Conservation (phyloP, 768 basidiomycete genomes). For the Mycena capillaripes region DNA sequence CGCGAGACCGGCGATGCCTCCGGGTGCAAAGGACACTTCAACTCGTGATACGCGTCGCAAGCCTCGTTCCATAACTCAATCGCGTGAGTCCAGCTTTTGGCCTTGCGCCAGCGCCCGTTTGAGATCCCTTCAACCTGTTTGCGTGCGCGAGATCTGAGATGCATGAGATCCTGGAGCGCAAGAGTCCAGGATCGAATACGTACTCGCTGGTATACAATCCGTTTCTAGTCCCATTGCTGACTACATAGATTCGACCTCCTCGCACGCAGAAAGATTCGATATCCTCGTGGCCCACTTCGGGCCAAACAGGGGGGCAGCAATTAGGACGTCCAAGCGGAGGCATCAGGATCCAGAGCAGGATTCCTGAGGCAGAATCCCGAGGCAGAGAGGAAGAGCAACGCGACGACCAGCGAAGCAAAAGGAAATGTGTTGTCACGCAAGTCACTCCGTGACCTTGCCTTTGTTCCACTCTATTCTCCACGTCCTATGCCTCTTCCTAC, state of each 20-base stretch:
- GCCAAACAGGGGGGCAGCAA: background rate
- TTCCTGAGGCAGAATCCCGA: too few relatives aligned
- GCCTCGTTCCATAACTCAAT: background rate
- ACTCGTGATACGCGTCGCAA: background rate
- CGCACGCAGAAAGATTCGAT: background rate
- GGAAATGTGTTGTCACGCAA: too few relatives aligned
- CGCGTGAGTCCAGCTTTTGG: background rate
- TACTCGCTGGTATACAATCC: background rate
- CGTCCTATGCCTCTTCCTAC: too few relatives aligned
- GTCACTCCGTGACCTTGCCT: too few relatives aligned
- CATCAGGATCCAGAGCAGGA: background rate
- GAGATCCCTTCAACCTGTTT: background rate
- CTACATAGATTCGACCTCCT: background rate
- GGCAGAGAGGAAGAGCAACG: too few relatives aligned
- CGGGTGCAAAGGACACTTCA: background rate
- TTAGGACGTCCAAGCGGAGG: background rate
- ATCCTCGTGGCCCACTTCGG: background rate
- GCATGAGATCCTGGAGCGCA: background rate
- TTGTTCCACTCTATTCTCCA: too few relatives aligned
- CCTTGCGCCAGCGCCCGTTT: background rate
- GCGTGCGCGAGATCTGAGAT: background rate
- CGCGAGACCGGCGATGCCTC: background rate
- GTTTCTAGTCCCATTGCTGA: background rate
- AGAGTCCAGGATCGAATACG: background rate
- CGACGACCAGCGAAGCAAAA: too few relatives aligned